Base-by-base conservation (phyloP, 345 rosid species). In the Capsella bursapastoris region DNA sequence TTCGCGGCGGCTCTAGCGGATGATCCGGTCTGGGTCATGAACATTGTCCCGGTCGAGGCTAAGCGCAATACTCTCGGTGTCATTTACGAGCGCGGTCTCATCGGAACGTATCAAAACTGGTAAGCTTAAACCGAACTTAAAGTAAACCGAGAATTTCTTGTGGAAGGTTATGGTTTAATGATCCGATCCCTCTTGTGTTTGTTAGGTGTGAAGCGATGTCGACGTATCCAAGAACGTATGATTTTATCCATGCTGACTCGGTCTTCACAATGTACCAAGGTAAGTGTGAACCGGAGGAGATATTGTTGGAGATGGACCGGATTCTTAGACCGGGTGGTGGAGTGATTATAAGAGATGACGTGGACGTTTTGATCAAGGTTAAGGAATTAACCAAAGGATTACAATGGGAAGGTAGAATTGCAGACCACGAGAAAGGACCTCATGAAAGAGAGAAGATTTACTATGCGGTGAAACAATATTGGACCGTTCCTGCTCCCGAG, bases 31-130 rank as follows among this genome's bases (percentile, higher is more conserved):
- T 92, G 97, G 97, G 90, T 86, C 53, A 92, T 90, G 97, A 95
- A 92, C 35, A 47, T 79, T 9, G 93, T 87, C 57, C 96, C 97
- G 0, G 87, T 82, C 5, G 90, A 95, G 67, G 86, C 90, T 1
- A 57, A 76, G 28, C 63, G 71, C 78, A 79, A 90, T 68, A 92
- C 97, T 3, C 88, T 95, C 6, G 99, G 99, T 8, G 97, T 76
- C 55, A 79, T 92, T 6, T 95, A 82, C 37, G 96, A 95, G 72
- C 90, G 99, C 7, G 99, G 99, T 14, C 64, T 95, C 64, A 87
- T 90, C 2, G 99, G 99, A 73, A 90, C 97, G 0, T 95, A 95
- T 74, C 99, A 95, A 60, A 89, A 85, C 55, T 95, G 99, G 99
- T 94, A 83, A 7, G 76, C 2, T 56, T 52, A 52, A 18, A 66